Base-by-base conservation (phyloP, 768 basidiomycete species). In the Hydnum rufescens region DNA sequence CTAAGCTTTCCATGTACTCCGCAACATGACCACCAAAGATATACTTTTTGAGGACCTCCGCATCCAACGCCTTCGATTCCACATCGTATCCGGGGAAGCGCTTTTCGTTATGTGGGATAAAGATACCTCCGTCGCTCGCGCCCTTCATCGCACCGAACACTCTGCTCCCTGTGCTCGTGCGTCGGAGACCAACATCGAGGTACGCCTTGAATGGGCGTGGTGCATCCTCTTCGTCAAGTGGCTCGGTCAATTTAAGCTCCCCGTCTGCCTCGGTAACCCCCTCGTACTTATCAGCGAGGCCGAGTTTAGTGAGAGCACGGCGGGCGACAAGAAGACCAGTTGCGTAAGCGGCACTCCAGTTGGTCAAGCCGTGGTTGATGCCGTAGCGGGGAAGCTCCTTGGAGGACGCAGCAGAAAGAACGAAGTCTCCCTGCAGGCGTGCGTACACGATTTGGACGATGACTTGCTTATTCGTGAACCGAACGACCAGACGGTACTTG, bases 131-230 rank as follows among this genome's bases (percentile, higher is more conserved):
- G 62, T 99, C 95, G 50, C 80, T 82, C 16, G 95, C 95, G 64
- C 95, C 95, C 74, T 99, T 97, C 76, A 97, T 77, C 55, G 93
- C 95, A 68, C 88, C 95, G 63, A 99, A 99, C 43, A 99, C 77
- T 65, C 95, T 89, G 57, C 86, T 81, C 63, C 95, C 95, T 48
- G 95, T 97, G 51, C 93, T 92, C 42, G 95, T 99, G 62, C 92
- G 87, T 70, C 80, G 89, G 63, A 99, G 76, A 69, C 95, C 95
- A 66, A 95, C 93, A 65, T 97, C 95, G 62, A 99, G 88, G 75
- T 84, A 99, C 63, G 76, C 78, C 70, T 96, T 99, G 80, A 99
- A 99, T n/a, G 95, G 95, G 54, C 92, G 78, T 46, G 93, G 92
- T 48, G 86, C 87, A 62, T 90, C 89, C 53, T 96, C 90, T 6